Conservation (phyloP, 345 rosid genomes). For the Mercurialis annua region DNA sequence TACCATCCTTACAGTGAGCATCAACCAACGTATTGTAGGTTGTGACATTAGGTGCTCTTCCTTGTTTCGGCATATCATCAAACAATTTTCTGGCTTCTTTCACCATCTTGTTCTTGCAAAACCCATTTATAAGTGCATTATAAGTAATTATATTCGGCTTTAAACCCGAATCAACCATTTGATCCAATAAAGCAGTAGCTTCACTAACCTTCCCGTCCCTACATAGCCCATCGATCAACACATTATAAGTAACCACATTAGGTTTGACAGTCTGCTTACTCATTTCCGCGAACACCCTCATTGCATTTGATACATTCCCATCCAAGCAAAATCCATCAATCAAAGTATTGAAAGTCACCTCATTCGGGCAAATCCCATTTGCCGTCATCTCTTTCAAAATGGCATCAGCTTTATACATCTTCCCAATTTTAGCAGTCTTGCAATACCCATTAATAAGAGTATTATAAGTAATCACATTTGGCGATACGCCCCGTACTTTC, state of each 20-base stretch:
- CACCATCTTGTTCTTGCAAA: constrained; percentile 59
- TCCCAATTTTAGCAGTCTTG: constrained; percentile 58
- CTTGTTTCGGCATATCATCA: constrained; percentile 36
- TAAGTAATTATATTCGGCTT: constrained; percentile 55
- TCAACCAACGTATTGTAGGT: constrained; percentile 69
- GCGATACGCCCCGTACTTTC: constrained; percentile 48
- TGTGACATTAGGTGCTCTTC: constrained; percentile 37
- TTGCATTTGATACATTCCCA: constrained; percentile 44
- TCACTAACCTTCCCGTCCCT: constrained; percentile 46
- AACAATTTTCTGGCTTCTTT: constrained; percentile 55
- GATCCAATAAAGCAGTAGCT: constrained; percentile 43
- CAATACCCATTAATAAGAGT: constrained; percentile 66
- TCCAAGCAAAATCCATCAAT: constrained; percentile 84
- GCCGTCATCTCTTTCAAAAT: constrained; percentile 66
- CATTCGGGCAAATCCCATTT: constrained; percentile 41
- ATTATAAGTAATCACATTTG: constrained; percentile 61
- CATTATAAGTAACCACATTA: constrained; percentile 55
- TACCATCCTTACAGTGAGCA: constrained; percentile 62
- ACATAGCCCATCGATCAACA: constrained; percentile 55
- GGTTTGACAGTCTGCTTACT: constrained; percentile 51
- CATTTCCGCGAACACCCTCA: constrained; percentile 69
- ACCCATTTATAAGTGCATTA: constrained; percentile 63
- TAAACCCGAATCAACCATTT: constrained; percentile 57
- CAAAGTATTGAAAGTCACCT: constrained; percentile 68
- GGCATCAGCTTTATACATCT: constrained; percentile 74